Evolutionary conservation across 306 rosid genomes (phyloP), one percentile per base, ranked within the genome.

Genomic region (Vigna mungo): DNA sequence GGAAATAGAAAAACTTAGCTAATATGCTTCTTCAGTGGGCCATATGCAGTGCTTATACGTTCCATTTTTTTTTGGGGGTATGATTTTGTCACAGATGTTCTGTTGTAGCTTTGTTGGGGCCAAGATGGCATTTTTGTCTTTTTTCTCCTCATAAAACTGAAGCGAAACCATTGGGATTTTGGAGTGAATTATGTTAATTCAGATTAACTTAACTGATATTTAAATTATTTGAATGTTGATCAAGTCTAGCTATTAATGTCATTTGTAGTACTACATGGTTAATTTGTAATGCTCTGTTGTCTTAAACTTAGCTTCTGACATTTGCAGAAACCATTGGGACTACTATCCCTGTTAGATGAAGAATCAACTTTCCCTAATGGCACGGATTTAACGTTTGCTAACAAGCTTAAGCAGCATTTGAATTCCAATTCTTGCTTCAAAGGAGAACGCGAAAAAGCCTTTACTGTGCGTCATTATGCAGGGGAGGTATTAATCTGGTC

Each of bases 361-460:
- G 99, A 96, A 86, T 96, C 99, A 68, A 96, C 98, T 76, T 96
- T 96, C 79, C 99, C 99, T 46, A 96, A 96, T 78, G 99, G 98
- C 77, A 85, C 97, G 1, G 99, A 96, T 80, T 68, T 96, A 84
- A 89, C 98, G 54, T 92, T 96, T 66, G 99, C 98, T 43, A 82
- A 91, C 88, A 96, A 96, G 86, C 97, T 96, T 60, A 96, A 92
- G 94, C 98, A 92, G 83, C 99, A 96, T 80, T 84, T 96, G 80
- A 85, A 76, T 47, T 82, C 91, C 59, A 89, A 88, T 86, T 84
- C 93, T 73, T 89, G 89, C 74, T 96, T 96, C 85, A 96, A 84
- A 87, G 99, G 97, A 86, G 94, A 86, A 87, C 87, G 99, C 47
- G 96, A 81, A 66, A 92, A 88, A 82, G 97, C 93, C 75, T 96